phyloP scores from a whole-genome alignment of 345 rosid genomes.

The Bretschneidera sinensis region DNA sequence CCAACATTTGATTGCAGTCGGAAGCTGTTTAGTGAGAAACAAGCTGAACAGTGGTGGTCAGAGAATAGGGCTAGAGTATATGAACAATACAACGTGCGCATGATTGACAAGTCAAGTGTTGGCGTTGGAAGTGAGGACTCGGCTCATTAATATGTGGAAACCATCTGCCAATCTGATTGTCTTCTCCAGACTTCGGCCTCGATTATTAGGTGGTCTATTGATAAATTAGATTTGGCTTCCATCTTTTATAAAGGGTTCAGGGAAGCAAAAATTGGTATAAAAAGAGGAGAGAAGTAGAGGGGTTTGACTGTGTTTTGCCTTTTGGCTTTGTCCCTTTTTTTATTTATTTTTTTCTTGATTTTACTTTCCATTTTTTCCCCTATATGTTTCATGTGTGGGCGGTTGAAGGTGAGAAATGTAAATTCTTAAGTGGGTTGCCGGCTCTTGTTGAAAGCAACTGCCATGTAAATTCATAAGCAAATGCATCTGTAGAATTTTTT shows the following conservation, averaged over 20 bases:
- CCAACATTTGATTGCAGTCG: constrained; percentile 52
- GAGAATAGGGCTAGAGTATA: constrained; percentile 86
- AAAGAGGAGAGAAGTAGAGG: constrained; percentile 18
- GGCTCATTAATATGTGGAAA: constrained; percentile 36
- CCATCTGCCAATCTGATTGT: constrained; percentile 29
- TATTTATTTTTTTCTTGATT: constrained; percentile 9
- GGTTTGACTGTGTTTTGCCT: constrained; percentile 22
- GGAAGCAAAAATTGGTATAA: constrained; percentile 23
- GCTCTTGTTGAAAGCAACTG: constrained; percentile 24
- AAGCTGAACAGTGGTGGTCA: constrained; percentile 99
- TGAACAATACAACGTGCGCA: constrained; percentile 77
- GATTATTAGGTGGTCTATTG: constrained; percentile 22
- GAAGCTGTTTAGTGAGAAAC: constrained; percentile 85
- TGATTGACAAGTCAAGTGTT: constrained; percentile 69
- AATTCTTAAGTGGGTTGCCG: constrained; percentile 47
- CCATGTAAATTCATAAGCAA: constrained; percentile 32
- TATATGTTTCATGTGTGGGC: constrained; percentile 27
- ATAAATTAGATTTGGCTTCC: constrained; percentile 26
- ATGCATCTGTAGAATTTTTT: constrained; percentile 21
- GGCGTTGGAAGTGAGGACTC: constrained; percentile 78
- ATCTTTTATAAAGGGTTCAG: constrained; percentile 16
- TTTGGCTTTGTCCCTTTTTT: not conserved
- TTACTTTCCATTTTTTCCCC: constrained; percentile 16
- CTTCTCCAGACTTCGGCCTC: constrained; percentile 22
- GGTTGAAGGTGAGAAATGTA: constrained; percentile 53